Conservation (phyloP, 2,329 filamentous ascomycete species). For the Fusarium metavorans region DNA sequence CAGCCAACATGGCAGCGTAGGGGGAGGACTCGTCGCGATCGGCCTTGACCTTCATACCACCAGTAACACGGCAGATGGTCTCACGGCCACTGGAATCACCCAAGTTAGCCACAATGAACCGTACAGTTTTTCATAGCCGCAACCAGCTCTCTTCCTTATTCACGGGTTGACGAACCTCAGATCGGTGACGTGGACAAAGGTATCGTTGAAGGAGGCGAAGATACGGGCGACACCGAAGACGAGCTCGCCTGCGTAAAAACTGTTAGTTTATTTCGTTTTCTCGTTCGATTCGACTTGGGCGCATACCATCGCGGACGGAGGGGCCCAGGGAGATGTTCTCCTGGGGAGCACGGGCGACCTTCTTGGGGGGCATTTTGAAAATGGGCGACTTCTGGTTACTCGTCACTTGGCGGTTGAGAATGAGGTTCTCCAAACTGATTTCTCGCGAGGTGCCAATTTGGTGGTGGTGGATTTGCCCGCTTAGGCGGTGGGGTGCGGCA, state of each 20-base stretch:
- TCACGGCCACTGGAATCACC: slow-evolving; percentile 92
- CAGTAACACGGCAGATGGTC: slow-evolving; percentile 99
- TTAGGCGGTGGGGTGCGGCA: slow-evolving; percentile 54
- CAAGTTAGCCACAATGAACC: slow-evolving; percentile 46
- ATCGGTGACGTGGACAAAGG: slow-evolving; percentile 99
- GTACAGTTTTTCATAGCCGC: slow-evolving; percentile 18
- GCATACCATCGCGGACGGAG: slow-evolving; percentile 92
- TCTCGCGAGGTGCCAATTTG: slow-evolving; percentile 43
- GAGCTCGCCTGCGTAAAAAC: slow-evolving; percentile 77
- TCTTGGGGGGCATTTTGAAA: slow-evolving; percentile 92
- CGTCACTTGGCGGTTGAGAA: slow-evolving; percentile 52
- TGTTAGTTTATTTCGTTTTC: slow-evolving; percentile 24
- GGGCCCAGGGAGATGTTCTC: slow-evolving; percentile 99
- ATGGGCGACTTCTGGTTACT: slow-evolving; percentile 51
- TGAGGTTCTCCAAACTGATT: slow-evolving; percentile 45
- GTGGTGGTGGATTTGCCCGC: slow-evolving; percentile 42
- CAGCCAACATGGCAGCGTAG: slow-evolving; percentile 99
- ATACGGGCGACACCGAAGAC: slow-evolving; percentile 98
- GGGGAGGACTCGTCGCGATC: slow-evolving; percentile 99
- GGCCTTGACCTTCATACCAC: slow-evolving; percentile 99
- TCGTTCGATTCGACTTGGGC: slow-evolving; percentile 7
- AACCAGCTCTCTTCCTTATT: slow-evolving; percentile 28
- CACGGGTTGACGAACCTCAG: slow-evolving; percentile 75
- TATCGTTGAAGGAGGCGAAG: slow-evolving; percentile 93
- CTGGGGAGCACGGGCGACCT: slow-evolving; percentile 83